Evolutionary conservation across 139 green algal species (phyloP).

Genomic region (Closterium sp.): DNA sequence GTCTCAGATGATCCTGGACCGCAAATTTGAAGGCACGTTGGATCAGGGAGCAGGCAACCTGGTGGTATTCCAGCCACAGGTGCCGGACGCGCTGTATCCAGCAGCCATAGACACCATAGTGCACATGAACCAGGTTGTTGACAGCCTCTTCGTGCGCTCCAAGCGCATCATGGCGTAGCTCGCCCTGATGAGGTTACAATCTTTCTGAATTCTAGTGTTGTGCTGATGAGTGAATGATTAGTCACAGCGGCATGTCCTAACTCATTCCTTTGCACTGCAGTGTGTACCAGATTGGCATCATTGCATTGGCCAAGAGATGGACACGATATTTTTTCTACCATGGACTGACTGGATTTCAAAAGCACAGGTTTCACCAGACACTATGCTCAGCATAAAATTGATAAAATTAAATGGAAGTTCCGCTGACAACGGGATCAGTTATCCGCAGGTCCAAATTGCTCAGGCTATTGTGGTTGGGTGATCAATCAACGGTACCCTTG

Average conservation of each 20-base stretch:
- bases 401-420: too few relatives aligned
- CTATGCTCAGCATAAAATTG: too few relatives aligned
- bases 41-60: constrained; percentile 90
- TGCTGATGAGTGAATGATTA: too few relatives aligned
- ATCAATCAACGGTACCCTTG: too few relatives aligned
- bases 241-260: too few relatives aligned
- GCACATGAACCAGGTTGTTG: constrained; percentile 85
- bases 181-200: neutral
- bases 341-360: neutral
- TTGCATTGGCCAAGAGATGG: neutral
- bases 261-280: too few relatives aligned
- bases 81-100: constrained; percentile 74
- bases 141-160: constrained; percentile 59
- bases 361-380: neutral
- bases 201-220: too few relatives aligned
- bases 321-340: neutral
- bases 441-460: too few relatives aligned
- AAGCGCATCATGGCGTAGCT: constrained; percentile 4
- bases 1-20: constrained; percentile 98
- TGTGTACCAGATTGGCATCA: too few relatives aligned
- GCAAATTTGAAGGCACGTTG: constrained; percentile 86
- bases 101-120: constrained; percentile 76
- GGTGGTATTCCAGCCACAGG: constrained; percentile 80
- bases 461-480: too few relatives aligned
- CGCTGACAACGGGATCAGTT: too few relatives aligned